A percentile compares a stretch with the other conserved stretches of the same genome.
phyloP scores from a whole-genome alignment of 208 protist genomes.

The Leptomonas seymouri region DNA sequence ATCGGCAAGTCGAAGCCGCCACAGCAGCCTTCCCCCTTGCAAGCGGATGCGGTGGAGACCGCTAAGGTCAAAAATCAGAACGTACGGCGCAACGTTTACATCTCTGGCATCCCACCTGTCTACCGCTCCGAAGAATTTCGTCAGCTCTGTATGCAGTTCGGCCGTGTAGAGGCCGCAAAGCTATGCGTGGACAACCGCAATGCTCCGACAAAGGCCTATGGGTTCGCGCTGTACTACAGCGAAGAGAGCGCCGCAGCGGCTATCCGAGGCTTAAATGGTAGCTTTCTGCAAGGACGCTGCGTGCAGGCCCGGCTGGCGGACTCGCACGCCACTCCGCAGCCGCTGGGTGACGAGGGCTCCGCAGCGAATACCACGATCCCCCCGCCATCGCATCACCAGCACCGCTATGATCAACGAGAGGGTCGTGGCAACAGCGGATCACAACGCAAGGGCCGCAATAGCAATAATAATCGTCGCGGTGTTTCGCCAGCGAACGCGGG shows the following conservation, averaged over 20 bases:
- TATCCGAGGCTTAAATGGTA: conserved; percentile 59
- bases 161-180: conserved; percentile 68
- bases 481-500: background rate
- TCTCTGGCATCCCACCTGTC: conserved; percentile 57
- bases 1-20: background rate
- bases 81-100: conserved; percentile 77
- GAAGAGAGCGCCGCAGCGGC: conserved; percentile 55
- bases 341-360: conserved; percentile 29
- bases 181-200: conserved; percentile 61
- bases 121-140: conserved; percentile 59
- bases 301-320: conserved; percentile 71
- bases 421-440: background rate
- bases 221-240: conserved; percentile 71
- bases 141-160: conserved; percentile 62
- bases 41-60: background rate
- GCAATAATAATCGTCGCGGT: background rate
- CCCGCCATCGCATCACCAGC: conserved; percentile 6
- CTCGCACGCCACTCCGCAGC: conserved; percentile 56
- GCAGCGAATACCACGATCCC: conserved; percentile 26
- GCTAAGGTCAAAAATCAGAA: conserved; percentile 24
- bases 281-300: conserved; percentile 36
- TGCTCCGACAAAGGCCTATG: conserved; percentile 66
- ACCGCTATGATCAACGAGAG: conserved; percentile 10
- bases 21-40: background rate
- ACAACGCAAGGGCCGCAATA: conserved; percentile 10